phyloP scores from a whole-genome alignment of 169 alveolate species.

The Plasmodium malariae region DNA sequence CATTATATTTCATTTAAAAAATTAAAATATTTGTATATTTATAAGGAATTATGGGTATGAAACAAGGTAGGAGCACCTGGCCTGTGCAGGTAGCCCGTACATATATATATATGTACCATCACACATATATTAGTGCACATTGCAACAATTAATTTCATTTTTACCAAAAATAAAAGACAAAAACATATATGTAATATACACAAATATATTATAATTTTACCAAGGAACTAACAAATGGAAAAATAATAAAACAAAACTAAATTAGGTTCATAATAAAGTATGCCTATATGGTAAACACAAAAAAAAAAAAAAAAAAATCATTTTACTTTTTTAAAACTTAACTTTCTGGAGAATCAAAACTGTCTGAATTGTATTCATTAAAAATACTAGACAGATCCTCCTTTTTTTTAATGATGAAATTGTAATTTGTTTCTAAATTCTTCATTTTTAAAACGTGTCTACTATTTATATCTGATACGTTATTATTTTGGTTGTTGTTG shows the following conservation, averaged over 20 bases:
- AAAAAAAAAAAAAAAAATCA: not conserved
- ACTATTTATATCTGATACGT: not conserved
- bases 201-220: not conserved
- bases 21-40: too few relatives aligned
- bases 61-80: too few relatives aligned
- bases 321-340: too few relatives aligned
- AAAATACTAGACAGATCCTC: conserved; percentile 43
- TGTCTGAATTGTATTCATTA: conserved; percentile 64
- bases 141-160: not conserved
- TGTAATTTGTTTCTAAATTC: conserved; percentile 53
- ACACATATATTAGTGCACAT: too few relatives aligned
- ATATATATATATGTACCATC: too few relatives aligned
- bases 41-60: too few relatives aligned
- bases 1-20: not conserved
- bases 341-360: conserved; percentile 1
- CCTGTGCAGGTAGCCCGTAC: too few relatives aligned
- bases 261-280: too few relatives aligned
- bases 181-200: not conserved
- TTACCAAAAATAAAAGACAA: not conserved
- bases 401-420: conserved; percentile 65
- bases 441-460: not conserved
- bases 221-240: not conserved
- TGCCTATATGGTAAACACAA: not conserved
- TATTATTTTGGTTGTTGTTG: not conserved
- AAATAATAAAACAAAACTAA: too few relatives aligned